Conservation (phyloP, 148 eudicot genomes). For the Cornus suecica region DNA sequence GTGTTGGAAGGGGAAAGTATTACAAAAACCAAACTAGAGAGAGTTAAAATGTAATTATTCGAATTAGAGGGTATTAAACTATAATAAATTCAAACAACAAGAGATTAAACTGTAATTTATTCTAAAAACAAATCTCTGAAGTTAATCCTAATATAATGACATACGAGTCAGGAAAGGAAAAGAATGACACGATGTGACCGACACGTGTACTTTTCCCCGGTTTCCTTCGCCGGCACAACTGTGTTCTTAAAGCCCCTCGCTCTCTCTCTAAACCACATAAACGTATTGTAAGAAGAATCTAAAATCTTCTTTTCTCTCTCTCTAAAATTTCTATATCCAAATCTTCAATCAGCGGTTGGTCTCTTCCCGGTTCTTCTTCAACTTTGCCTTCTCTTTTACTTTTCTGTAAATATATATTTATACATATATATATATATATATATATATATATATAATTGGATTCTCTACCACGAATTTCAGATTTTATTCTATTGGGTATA, state of each 20-base stretch:
- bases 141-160: too few species aligned
- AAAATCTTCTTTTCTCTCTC: not conserved
- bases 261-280: constrained; percentile 1
- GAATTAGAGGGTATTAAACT: too few species aligned
- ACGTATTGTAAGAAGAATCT: constrained; percentile 3
- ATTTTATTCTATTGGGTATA: constrained; percentile 1
- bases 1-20: too few species aligned
- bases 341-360: constrained; percentile 12
- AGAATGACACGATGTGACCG: not conserved
- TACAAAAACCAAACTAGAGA: too few species aligned
- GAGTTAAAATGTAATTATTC: too few species aligned
- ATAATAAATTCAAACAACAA: too few species aligned
- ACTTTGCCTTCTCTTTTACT: not conserved
- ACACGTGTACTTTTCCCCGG: constrained; percentile 18
- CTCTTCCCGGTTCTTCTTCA: constrained; percentile 15
- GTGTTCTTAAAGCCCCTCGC: constrained; percentile 2
- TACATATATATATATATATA: not conserved
- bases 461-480: constrained; percentile 13
- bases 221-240: constrained; percentile 5
- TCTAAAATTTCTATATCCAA: not conserved
- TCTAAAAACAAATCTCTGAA: too few species aligned
- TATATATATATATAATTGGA: not conserved
- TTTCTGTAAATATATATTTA: not conserved
- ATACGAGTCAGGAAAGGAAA: not conserved
- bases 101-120: too few species aligned